Conservation (phyloP, 495 filamentous ascomycete species). For the Neurospora pannonica region DNA sequence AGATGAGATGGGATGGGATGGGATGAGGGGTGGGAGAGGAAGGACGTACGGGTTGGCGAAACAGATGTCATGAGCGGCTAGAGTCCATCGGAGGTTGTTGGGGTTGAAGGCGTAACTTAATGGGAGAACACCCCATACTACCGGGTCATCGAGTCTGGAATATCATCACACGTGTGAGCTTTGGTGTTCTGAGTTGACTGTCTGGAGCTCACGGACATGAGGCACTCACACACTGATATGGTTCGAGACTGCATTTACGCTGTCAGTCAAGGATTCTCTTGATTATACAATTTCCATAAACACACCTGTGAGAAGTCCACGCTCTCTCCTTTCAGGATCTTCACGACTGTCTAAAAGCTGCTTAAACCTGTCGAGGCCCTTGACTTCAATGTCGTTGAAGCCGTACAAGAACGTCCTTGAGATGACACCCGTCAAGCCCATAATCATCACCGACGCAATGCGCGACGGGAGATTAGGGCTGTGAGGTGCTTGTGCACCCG, state of each 20-base stretch:
- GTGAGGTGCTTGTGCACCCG: constrained; percentile 1
- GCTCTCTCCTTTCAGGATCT: constrained; percentile 56
- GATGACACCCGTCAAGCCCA: constrained; percentile 40
- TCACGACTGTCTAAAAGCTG: constrained; percentile 63
- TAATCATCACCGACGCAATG: constrained; percentile 40
- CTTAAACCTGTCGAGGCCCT: constrained; percentile 66
- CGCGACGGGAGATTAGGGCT: constrained; percentile 45
- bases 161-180: not conserved
- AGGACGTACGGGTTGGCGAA: constrained; percentile 57
- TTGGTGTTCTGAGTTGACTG: not conserved
- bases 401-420: constrained; percentile 37
- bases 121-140: constrained; percentile 85
- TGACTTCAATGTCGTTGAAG: constrained; percentile 49
- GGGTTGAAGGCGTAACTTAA: constrained; percentile 56
- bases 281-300: not conserved
- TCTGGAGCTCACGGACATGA: constrained; percentile 8
- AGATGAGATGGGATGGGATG: not conserved
- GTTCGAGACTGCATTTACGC: constrained; percentile 63
- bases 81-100: constrained; percentile 69
- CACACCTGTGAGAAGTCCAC: constrained; percentile 79
- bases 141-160: constrained; percentile 79
- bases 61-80: constrained; percentile 90
- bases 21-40: not conserved
- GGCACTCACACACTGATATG: constrained; percentile 87
- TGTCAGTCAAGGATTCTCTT: constrained; percentile 1